These are phyloP conservation scores for Ceratobasidium sp. DNA, from an alignment of 1,284 basidiomycete species.

Conservation along the genomic window DNA sequence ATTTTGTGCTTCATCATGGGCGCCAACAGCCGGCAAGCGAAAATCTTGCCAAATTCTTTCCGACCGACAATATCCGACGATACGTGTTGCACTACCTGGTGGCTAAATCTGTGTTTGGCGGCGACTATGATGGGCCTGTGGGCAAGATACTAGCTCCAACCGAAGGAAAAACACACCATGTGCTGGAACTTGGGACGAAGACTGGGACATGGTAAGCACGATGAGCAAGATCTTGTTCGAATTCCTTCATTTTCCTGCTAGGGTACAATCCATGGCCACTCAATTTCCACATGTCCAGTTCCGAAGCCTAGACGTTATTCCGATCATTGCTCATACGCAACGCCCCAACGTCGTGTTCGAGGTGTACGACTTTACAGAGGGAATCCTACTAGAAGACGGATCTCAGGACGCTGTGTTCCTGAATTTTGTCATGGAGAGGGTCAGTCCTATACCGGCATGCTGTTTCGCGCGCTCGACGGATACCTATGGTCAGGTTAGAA, in stretches of 20 bases:
- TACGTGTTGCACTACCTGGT: background rate
- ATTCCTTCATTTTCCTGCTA: background rate
- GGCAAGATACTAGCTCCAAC: background rate
- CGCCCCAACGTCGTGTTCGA: constrained; percentile 2
- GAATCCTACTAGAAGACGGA: background rate
- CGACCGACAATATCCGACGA: background rate
- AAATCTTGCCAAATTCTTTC: background rate
- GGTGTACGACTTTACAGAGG: constrained; percentile 5
- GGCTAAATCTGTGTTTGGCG: background rate
- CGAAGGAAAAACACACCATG: background rate
- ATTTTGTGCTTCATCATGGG: background rate
- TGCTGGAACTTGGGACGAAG: background rate
- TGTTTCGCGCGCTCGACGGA: background rate
- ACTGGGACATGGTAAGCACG: background rate
- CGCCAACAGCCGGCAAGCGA: background rate
- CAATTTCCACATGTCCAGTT: background rate
- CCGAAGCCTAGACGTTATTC: background rate
- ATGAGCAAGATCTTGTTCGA: too few relatives aligned
- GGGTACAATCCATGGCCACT: constrained; percentile 1
- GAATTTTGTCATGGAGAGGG: background rate
- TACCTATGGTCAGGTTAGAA: background rate
- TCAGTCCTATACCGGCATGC: background rate
- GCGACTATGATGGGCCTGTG: constrained; percentile 4
- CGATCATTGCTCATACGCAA: background rate
- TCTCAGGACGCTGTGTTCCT: constrained; percentile 5